Evolutionary conservation across 352 stramenopile genomes (phyloP), one percentile per base, ranked within the genome.

Genomic region (Aphanomyces cochlioides): DNA sequence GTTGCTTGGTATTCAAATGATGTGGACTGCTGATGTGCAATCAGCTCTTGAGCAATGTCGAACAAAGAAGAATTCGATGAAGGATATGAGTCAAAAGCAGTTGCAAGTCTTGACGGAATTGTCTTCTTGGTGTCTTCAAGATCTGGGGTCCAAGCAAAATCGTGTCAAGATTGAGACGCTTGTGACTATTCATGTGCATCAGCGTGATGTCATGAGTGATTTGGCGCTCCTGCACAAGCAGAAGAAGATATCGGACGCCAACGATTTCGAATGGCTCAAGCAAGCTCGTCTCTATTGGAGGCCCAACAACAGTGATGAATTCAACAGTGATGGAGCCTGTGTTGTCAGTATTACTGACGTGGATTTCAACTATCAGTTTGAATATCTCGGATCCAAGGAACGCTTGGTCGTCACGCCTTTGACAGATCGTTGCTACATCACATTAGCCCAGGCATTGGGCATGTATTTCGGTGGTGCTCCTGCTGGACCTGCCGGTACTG

Each of bases 231-330:
- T 99, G 17, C 96, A 97, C 81, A 95, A 96, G 70, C 86, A 95
- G 59, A 98, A 99, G 77, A 97, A 97, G 73, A 97, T 99, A 64
- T 94, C 85, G 5, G 95, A 99, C 75, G 87, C 95, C 47, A 98
- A 98, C 75, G 96, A 99, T 75, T 99, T 99, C 73, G 96, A 99
- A 73, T 99, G 97, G 97, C 92, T 99, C 54, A 99, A 99, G 75
- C 97, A 99, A 76, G 96, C 95, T n/a, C 87, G 97, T 8, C 99
- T 99, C 72, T 99, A 99, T 74, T 99, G 96, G 96, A 86, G 96
- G 28, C 83, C 90, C 6, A 97, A 95, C 64, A 94, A 93, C 59
- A 75, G 77, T 0, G 96, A 99, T 67, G 95, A 99, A 70, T 96
- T 97, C 56, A 98, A 94, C 53, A 84, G 83, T 34, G 93, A 99